Evolutionary conservation across 2,329 filamentous ascomycete genomes (phyloP), one percentile per base, ranked within the genome.

Genomic region (Didymella exigua): DNA sequence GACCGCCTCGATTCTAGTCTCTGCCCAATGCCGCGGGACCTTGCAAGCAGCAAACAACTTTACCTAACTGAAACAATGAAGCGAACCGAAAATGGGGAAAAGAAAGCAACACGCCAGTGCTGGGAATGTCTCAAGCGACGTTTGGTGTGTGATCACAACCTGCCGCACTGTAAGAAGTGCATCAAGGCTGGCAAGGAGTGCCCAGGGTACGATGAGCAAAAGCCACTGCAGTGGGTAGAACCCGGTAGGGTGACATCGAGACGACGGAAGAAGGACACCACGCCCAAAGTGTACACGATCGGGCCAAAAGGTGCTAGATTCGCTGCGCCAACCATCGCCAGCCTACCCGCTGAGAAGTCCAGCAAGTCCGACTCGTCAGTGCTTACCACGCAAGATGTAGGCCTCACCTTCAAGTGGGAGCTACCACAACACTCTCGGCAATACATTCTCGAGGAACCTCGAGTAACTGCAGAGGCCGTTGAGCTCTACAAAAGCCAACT

Each of bases 71-170:
- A 26, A 27, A 27, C 5, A 3, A 55, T 50, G 52, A 50, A 50
- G 36, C 34, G 30, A 46, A 16, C 58, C 46, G 53, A 56, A 61
- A 59, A 37, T 7, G 62, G 60, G 52, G 58, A 62, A 53, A 37
- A 54, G 16, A 66, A 63, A 53, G 63, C 68, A 50, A 61, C 49
- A 2, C 64, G 66, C 2, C 71, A 72, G 59, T 73, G 70, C 52
- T 73, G 70, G 71, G 70, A 68, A 23, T 73, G 71, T 45, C 57
- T 70, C 21, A 69, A 67, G 44, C 63, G 69, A 13, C 63, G 71
- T 1, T 54, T 72, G 23, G 71, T 73, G 1, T 73, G 71, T 46
- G 71, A 73, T 53, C 66, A 63, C n/a, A 65, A 63, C n/a, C 36
- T 67, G 5, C 70, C 71, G 7, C 60, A 61, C 41, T 73, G 71